Base-by-base conservation (phyloP, 2,329 filamentous ascomycete species). In the Fusarium succisae region DNA sequence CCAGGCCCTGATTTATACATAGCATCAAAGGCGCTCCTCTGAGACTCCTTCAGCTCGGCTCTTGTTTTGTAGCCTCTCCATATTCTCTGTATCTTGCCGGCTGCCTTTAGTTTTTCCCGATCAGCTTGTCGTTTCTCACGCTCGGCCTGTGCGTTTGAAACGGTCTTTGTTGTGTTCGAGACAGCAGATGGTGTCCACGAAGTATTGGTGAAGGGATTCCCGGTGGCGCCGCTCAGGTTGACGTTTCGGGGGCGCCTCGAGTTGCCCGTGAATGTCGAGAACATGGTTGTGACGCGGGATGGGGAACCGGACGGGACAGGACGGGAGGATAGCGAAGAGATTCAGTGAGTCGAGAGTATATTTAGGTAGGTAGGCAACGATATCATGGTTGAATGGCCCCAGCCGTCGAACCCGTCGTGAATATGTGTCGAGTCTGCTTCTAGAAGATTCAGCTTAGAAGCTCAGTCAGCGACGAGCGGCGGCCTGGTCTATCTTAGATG, bases 241-340 rank as follows among this genome's bases (percentile, higher is more conserved):
- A 98, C 94, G 82, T 98, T 95, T 75, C 96, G 92, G 70, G 93
- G 92, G 76, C 94, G 93, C 79, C 94, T 92, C 78, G 94, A 94
- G 83, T 86, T 94, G 77, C 96, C 96, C 30, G 94, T 96, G 85
- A 99, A 99, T 61, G 93, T 95, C 70, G 93, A 92, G 84, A 96
- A 97, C 96, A 98, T 98, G 80, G 69, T 43, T 76, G 61, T 54
- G 65, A 57, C 24, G 58, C 45, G 50, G 59, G 44, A 56, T 47
- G 10, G 63, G 48, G 61, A 66, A 51, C 51, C 4, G 63, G 68
- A 51, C 51, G 6, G 63, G 68, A 51, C 51, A 6, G 28, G 30
- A 11, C 17, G 32, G 50, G 43, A 55, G 54, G 65, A 54, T 37
- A 51, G 24, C 28, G 28, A 39, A 39, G 43, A 55, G 53, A 37